Evolutionary conservation across 352 stramenopile genomes (phyloP).

Genomic region (Pythium pectinolyticum): DNA sequence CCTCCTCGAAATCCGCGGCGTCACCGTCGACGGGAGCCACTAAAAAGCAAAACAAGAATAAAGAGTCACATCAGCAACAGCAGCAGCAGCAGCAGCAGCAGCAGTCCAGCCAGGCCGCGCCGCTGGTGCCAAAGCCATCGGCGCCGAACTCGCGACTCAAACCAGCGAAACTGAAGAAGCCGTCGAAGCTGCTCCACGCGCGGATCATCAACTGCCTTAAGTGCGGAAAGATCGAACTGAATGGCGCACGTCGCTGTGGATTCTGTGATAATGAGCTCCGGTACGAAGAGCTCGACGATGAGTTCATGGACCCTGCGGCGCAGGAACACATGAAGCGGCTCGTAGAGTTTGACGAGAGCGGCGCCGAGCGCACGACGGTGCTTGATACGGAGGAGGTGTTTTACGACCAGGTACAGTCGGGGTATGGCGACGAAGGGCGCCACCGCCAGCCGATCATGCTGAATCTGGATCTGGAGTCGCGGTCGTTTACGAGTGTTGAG

Average conservation of each 20-base stretch:
- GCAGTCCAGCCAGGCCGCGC: not conserved
- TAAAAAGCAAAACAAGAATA: not conserved
- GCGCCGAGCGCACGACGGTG: conserved; percentile 42
- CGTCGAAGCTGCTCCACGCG: conserved; percentile 46
- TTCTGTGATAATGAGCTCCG: conserved; percentile 61
- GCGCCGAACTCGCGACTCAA: conserved; percentile 53
- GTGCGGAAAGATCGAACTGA: conserved; percentile 69
- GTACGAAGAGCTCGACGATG: conserved; percentile 49
- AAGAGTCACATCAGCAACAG: not conserved
- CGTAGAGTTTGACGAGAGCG: conserved; percentile 47
- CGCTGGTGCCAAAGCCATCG: conserved; percentile 41
- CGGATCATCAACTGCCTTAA: conserved; percentile 73
- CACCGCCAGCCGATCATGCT: conserved; percentile 35
- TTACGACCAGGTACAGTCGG: conserved; percentile 17
- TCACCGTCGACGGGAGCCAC: too few species aligned
- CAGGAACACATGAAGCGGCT: conserved; percentile 61
- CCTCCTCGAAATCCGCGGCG: too few species aligned
- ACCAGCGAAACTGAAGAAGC: conserved; percentile 47
- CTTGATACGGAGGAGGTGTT: conserved; percentile 47
- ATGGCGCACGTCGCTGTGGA: conserved; percentile 45
- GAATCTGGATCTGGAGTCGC: conserved; percentile 50
- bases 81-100: too few species aligned
- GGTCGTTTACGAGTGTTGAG: conserved; percentile 36
- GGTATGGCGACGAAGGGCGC: conserved; percentile 19
- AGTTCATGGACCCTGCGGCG: conserved; percentile 34